These are phyloP conservation scores for Ceratocystiopsis brevicomis DNA, from an alignment of 2,329 filamentous ascomycete species.

Conservation along the genomic window DNA sequence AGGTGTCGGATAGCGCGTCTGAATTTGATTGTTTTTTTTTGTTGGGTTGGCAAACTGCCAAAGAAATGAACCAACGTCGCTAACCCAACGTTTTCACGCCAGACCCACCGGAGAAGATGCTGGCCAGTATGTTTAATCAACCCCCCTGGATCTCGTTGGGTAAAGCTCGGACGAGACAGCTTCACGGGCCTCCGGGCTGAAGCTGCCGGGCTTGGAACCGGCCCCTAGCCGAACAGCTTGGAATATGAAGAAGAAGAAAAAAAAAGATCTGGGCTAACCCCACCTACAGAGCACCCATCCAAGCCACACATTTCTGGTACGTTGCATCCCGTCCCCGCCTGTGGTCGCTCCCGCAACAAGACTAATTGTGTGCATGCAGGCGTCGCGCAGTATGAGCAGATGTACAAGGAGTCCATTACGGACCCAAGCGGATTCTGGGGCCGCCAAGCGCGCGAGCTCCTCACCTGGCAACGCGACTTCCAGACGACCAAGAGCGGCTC, in stretches of 20 bases:
- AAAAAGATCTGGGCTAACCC: conserved; percentile 13
- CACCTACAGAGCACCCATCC: conserved; percentile 41
- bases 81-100: conserved; percentile 7
- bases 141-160: not conserved
- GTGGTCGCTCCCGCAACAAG: not conserved
- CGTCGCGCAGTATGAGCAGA: conserved; percentile 45
- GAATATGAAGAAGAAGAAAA: not conserved
- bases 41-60: conserved; percentile 4
- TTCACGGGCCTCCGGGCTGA: not conserved
- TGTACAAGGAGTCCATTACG: conserved; percentile 73
- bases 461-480: conserved; percentile 84
- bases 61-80: conserved; percentile 1
- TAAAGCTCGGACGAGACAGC: not conserved
- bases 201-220: too few species aligned
- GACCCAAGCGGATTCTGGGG: conserved; percentile 85
- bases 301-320: conserved; percentile 48
- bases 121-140: conserved; percentile 35
- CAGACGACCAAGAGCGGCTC: conserved; percentile 68
- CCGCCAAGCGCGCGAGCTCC: conserved; percentile 63
- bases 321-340: conserved; percentile 12
- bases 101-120: conserved; percentile 49
- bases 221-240: not conserved
- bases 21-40: conserved; percentile 1
- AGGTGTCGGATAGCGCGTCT: not conserved
- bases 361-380: conserved; percentile 19